Conservation (phyloP, 768 basidiomycete species). For the Tulasnella calospora region DNA sequence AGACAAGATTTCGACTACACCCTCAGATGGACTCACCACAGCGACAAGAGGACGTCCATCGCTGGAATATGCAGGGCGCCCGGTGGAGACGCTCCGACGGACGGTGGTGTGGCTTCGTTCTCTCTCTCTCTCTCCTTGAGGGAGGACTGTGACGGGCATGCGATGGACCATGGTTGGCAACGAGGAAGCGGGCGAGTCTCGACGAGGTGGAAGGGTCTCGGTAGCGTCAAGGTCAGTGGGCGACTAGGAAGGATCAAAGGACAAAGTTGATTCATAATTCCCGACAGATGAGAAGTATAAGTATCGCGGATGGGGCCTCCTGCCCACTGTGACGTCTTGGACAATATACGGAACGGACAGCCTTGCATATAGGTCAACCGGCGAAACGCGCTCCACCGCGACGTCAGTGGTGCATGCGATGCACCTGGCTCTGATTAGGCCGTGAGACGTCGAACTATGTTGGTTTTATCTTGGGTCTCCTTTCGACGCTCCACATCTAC, state of each 20-base stretch:
- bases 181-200: neutral
- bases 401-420: neutral
- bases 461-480: neutral
- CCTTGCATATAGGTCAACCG: neutral
- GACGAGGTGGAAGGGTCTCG: neutral
- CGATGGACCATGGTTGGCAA: neutral
- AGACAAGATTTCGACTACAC: neutral
- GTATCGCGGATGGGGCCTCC: neutral
- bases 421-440: neutral
- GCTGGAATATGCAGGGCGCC: neutral
- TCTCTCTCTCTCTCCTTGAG: neutral
- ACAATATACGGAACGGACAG: neutral
- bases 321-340: neutral
- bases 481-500: neutral
- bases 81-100: neutral
- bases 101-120: neutral
- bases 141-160: neutral
- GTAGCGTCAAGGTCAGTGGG: neutral
- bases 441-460: neutral
- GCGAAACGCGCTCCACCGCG: neutral
- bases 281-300: neutral
- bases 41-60: conserved; percentile 18
- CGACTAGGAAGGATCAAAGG: neutral
- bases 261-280: neutral
- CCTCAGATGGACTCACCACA: conserved; percentile 7